Evolutionary conservation across 73 alveolate species (phyloP).

Genomic region (Paramecium pentaurelia): DNA sequence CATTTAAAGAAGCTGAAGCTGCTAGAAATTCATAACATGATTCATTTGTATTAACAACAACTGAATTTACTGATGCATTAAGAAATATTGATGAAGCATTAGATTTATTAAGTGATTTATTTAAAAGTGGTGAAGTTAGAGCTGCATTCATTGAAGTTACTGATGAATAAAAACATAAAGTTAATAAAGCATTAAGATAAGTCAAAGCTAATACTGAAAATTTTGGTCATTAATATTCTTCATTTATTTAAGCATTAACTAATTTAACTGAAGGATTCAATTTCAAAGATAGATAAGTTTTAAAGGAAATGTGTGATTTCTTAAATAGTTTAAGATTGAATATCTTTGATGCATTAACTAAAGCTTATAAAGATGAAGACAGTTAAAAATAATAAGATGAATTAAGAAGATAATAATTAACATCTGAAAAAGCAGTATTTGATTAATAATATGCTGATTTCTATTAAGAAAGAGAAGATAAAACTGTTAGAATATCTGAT

Average conservation of each 20-base stretch:
- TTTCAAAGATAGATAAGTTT: constrained; percentile 30
- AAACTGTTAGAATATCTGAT: constrained; percentile 10
- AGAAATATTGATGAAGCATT: constrained; percentile 39
- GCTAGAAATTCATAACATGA: constrained; percentile 14
- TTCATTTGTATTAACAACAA: not conserved
- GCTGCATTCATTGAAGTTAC: constrained; percentile 26
- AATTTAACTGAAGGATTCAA: constrained; percentile 42
- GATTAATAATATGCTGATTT: constrained; percentile 19
- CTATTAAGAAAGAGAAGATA: constrained; percentile 42
- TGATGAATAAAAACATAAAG: constrained; percentile 6
- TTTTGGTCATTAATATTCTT: constrained; percentile 14
- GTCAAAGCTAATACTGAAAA: constrained; percentile 15
- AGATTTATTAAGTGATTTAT: not conserved
- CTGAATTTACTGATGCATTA: constrained; percentile 21
- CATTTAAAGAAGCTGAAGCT: not conserved
- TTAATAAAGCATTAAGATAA: constrained; percentile 1
- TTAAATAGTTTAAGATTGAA: constrained; percentile 10
- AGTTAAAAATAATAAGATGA: constrained; percentile 20
- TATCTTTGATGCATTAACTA: constrained; percentile 16
- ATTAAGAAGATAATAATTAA: not conserved
- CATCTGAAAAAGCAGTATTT: not conserved
- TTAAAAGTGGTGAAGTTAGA: constrained; percentile 36
- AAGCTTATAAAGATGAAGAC: constrained; percentile 46
- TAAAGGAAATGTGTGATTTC: constrained; percentile 30
- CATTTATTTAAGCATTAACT: constrained; percentile 30